Evolutionary conservation across 805 yeast genomes (phyloP).

Genomic region (Schizosaccharomyces osmophilus): DNA sequence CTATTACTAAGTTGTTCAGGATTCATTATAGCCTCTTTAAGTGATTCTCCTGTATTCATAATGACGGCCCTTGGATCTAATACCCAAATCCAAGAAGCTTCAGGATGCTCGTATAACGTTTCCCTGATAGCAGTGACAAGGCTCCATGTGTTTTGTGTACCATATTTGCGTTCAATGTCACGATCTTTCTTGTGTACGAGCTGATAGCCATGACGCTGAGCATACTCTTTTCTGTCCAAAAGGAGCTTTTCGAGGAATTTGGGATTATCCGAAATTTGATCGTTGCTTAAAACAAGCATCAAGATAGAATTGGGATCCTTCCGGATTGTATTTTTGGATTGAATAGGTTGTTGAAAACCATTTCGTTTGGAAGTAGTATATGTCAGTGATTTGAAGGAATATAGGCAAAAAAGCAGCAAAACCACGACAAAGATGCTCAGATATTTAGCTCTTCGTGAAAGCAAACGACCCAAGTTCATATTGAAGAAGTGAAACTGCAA

Average conservation of each 20-base stretch:
- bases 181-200: not conserved
- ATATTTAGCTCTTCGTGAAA: not conserved
- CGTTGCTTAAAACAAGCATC: not conserved
- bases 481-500: not conserved
- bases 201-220: not conserved
- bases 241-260: not conserved
- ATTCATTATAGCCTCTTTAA: conserved; percentile 11
- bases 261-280: not conserved
- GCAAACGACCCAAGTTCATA: not conserved
- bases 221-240: not conserved
- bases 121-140: conserved; percentile 15
- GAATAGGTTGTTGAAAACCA: not conserved
- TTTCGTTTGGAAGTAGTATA: not conserved
- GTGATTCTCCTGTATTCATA: conserved; percentile 13
- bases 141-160: conserved; percentile 9
- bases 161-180: not conserved
- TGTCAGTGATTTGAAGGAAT: not conserved
- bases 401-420: not conserved
- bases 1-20: conserved; percentile 5
- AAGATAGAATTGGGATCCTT: not conserved
- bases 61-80: conserved; percentile 16
- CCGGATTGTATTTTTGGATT: not conserved
- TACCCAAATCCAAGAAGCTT: conserved; percentile 19
- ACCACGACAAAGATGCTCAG: not conserved
- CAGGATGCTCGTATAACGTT: conserved; percentile 13